These are phyloP conservation scores for Sarocladium strictum DNA, from an alignment of 2,329 filamentous ascomycete species.

Conservation along the genomic window DNA sequence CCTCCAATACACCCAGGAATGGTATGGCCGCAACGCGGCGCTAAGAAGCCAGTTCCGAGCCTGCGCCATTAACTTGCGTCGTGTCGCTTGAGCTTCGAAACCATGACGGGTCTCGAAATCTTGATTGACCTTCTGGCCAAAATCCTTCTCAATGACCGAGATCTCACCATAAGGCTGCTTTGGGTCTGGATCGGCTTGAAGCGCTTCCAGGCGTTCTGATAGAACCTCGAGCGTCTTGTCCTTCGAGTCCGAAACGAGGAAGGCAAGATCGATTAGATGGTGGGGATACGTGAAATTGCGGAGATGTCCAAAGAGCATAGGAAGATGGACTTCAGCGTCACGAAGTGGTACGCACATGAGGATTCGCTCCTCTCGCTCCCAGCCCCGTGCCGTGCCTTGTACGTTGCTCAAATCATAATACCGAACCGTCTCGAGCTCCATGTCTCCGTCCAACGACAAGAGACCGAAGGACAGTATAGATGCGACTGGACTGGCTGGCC, in stretches of 20 bases:
- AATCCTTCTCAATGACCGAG: constrained; percentile 97
- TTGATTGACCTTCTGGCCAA: constrained; percentile 95
- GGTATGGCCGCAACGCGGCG: constrained; percentile 85
- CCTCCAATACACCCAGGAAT: constrained; percentile 99
- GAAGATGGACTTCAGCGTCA: constrained; percentile 84
- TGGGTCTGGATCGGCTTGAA: constrained; percentile 75
- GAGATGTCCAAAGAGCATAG: constrained; percentile 98
- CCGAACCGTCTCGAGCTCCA: constrained; percentile 87
- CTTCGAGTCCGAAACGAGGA: constrained; percentile 95
- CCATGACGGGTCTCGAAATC: constrained; percentile 97
- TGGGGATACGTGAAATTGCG: constrained; percentile 97
- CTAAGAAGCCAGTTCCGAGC: constrained; percentile 95
- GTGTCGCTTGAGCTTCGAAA: constrained; percentile 88
- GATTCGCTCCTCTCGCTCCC: constrained; percentile 94
- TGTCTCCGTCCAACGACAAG: constrained; percentile 58
- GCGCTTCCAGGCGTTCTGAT: constrained; percentile 64
- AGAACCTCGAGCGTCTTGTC: constrained; percentile 79
- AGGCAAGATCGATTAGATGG: constrained; percentile 91
- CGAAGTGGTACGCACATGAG: constrained; percentile 89
- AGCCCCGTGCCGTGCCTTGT: constrained; percentile 84
- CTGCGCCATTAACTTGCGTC: constrained; percentile 96
- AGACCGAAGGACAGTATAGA: constrained; percentile 65
- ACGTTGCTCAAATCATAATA: constrained; percentile 95
- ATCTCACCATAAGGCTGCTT: constrained; percentile 89
- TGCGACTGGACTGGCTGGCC: constrained; percentile 57